Conservation (phyloP, 805 yeast species). For the Clavispora vitiphila region DNA sequence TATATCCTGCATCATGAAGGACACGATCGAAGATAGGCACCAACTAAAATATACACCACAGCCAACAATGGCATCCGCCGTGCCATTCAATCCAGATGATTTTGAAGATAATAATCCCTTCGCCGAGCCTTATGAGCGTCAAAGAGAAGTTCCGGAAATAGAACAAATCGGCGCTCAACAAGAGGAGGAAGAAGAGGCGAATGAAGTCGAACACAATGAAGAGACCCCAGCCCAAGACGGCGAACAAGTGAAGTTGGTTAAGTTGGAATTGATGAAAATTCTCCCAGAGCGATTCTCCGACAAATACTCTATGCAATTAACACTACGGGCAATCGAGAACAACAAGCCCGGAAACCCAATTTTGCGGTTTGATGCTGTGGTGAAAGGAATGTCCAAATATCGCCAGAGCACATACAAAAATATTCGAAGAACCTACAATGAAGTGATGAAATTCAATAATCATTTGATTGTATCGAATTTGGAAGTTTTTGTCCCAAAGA, state of each 20-base stretch:
- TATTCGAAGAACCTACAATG: constrained; percentile 75
- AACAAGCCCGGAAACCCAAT: constrained; percentile 75
- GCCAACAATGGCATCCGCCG: constrained; percentile 34
- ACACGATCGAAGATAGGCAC: not conserved
- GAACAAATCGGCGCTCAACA: constrained; percentile 7
- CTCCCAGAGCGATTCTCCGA: constrained; percentile 48
- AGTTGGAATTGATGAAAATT: constrained; percentile 39
- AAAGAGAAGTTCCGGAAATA: constrained; percentile 1
- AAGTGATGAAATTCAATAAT: constrained; percentile 68
- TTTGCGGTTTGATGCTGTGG: constrained; percentile 55
- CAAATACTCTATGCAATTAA: constrained; percentile 43
- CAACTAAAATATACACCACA: not conserved
- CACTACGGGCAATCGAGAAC: constrained; percentile 67
- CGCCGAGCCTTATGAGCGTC: constrained; percentile 26
- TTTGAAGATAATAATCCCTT: constrained; percentile 42
- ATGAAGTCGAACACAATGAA: not conserved
- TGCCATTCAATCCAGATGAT: constrained; percentile 45
- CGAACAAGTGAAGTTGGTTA: constrained; percentile 20
- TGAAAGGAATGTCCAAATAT: constrained; percentile 63
- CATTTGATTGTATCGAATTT: constrained; percentile 77
- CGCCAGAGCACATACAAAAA: constrained; percentile 67
- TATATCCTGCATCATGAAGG: not conserved
- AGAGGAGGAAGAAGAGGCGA: constrained; percentile 13
- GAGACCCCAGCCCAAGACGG: not conserved
- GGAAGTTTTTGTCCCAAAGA: constrained; percentile 88